These are phyloP conservation scores for Exobasidium cylindrosporum DNA, from an alignment of 1,284 basidiomycete genomes.

Conservation along the genomic window DNA sequence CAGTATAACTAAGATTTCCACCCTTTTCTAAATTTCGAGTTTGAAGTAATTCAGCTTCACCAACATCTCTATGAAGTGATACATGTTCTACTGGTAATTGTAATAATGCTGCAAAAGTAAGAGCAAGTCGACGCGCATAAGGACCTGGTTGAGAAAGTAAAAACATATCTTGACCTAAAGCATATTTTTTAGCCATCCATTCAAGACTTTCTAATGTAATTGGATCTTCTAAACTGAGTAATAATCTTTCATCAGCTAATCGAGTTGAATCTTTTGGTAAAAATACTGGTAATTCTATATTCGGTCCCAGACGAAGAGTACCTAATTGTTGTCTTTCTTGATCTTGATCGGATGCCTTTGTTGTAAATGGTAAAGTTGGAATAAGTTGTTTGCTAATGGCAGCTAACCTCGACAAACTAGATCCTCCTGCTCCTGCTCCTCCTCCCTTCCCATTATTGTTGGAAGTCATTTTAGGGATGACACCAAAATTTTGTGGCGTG, in stretches of 20 bases:
- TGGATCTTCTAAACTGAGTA: slow-evolving; percentile 48
- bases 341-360: background rate
- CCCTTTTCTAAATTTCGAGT: slow-evolving; percentile 46
- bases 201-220: slow-evolving; percentile 51
- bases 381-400: slow-evolving; percentile 15
- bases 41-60: slow-evolving; percentile 56
- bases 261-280: slow-evolving; percentile 34
- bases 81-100: slow-evolving; percentile 55
- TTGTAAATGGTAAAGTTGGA: slow-evolving; percentile 14
- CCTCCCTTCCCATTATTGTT: too few species aligned
- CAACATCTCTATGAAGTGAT: slow-evolving; percentile 55
- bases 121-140: slow-evolving; percentile 54
- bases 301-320: slow-evolving; percentile 45
- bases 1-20: slow-evolving; percentile 51
- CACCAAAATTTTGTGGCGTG: background rate
- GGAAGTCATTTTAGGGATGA: background rate
- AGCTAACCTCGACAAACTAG: slow-evolving; percentile 14
- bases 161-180: slow-evolving; percentile 53
- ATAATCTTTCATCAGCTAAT: slow-evolving; percentile 39
- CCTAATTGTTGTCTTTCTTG: slow-evolving; percentile 25
- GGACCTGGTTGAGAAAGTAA: slow-evolving; percentile 54
- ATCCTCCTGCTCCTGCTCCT: background rate
- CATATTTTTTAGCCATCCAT: slow-evolving; percentile 53
- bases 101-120: slow-evolving; percentile 54
- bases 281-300: slow-evolving; percentile 48